phyloP scores from a whole-genome alignment of 1,284 basidiomycete genomes.

The Malassezia furfur region DNA sequence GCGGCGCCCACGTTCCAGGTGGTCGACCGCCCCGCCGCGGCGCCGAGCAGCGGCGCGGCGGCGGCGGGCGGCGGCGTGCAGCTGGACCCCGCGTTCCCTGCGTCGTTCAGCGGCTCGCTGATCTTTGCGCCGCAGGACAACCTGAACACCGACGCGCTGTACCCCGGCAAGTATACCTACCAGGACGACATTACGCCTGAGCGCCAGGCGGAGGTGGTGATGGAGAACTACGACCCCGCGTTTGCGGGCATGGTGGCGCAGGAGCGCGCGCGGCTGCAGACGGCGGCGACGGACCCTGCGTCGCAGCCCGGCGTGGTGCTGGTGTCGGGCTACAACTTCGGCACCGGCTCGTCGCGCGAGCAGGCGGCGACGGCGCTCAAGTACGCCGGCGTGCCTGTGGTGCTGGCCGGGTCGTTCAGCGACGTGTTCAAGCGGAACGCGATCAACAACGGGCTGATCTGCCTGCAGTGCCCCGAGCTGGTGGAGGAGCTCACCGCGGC shows the following conservation, averaged over 20 bases:
- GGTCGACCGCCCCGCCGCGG: slow-evolving; percentile 22
- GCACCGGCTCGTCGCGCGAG: slow-evolving; percentile 95
- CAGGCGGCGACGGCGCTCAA: slow-evolving; percentile 96
- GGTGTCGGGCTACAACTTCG: slow-evolving; percentile 93
- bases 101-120: slow-evolving; percentile 69
- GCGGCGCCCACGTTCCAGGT: slow-evolving; percentile 15
- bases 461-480: slow-evolving; percentile 80
- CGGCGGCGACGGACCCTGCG: background rate
- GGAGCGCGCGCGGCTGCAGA: slow-evolving; percentile 49
- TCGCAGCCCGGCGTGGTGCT: slow-evolving; percentile 60
- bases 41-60: slow-evolving; percentile 29
- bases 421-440: slow-evolving; percentile 99
- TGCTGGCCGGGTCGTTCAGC: slow-evolving; percentile 91
- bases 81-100: slow-evolving; percentile 56
- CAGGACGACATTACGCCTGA: slow-evolving; percentile 96
- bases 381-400: slow-evolving; percentile 80
- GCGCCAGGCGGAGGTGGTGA: slow-evolving; percentile 86
- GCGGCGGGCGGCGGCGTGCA: slow-evolving; percentile 15
- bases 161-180: slow-evolving; percentile 99
- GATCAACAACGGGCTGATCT: slow-evolving; percentile 96
- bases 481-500: slow-evolving; percentile 69
- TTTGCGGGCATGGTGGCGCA: slow-evolving; percentile 69
- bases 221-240: slow-evolving; percentile 88
- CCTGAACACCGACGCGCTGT: slow-evolving; percentile 94
- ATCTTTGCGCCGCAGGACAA: slow-evolving; percentile 95